Base-by-base conservation (phyloP, 2,329 filamentous ascomycete species). In the Onygenales sp. region DNA sequence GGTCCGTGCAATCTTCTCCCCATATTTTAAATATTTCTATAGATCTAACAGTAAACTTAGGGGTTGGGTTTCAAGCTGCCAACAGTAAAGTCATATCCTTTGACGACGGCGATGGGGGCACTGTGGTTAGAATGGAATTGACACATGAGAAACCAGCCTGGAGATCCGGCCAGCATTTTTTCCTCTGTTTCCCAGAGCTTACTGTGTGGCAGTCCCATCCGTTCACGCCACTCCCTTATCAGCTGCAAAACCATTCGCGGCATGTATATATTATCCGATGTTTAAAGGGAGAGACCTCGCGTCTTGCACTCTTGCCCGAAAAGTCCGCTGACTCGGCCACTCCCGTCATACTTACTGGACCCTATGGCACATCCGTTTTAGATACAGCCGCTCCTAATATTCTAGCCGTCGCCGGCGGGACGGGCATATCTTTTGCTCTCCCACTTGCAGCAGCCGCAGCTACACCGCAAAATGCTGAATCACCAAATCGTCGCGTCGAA, bases 201-300 rank as follows among this genome's bases (percentile, higher is more conserved):
- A 84, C 77, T 59, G 77, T 88, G 59, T 87, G 84, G 83, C 84
- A 88, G 66, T 82, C 82, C 0, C 85, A 88, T 61, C 85, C 85
- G 0, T 86, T 88, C 62, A 87, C 84, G 0, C 81, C 83, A 0
- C 64, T 78, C 0, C 82, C 81, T 0, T 65, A 60, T 0, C 57
- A 55, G 14, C 56, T 57, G 11, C 51, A 69, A 10, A 53, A 49
- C 10, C 17, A 58, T 6, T 62, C 68, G 27, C 59, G 62, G 39
- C 68, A 70, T 43, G 50, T 55, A 14, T 71, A 72, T 49, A 54
- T 71, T 49, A 56, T 72, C 17, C 64, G 68, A 31, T 67, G 63
- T 7, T 63, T 66, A 27, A 59, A 62, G 4, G 83, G 83, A 9
- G 81, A 85, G 65, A 86, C 83, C 0, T 74, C 70, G 55, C 77